Percentiles rank a stretch among this genome's conserved stretches.
These are phyloP conservation scores for Astraeus odoratus DNA, from an alignment of 768 basidiomycete genomes.

Conservation along the genomic window DNA sequence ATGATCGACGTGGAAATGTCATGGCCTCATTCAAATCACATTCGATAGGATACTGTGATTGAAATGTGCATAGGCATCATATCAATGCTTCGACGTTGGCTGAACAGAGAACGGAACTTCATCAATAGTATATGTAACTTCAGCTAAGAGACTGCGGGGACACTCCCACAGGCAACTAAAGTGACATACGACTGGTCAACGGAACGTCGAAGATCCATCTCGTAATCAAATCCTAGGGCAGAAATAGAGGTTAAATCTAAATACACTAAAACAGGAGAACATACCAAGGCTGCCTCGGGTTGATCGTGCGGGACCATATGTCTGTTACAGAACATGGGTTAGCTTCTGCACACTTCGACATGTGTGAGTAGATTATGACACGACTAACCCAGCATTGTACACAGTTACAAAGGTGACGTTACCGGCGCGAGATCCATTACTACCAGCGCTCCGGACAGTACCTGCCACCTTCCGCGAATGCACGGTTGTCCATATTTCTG, in stretches of 20 bases:
- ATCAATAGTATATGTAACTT: too few species aligned
- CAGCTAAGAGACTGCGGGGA: too few species aligned
- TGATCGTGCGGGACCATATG: constrained; percentile 93
- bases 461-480: constrained; percentile 54
- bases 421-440: constrained; percentile 59
- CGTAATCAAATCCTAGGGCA: constrained; percentile 48
- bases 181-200: constrained; percentile 27
- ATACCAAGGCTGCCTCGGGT: constrained; percentile 75
- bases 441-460: constrained; percentile 62
- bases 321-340: constrained; percentile 29
- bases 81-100: too few species aligned
- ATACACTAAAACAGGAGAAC: constrained; percentile 14
- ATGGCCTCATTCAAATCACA: too few species aligned
- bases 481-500: constrained; percentile 51
- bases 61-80: too few species aligned
- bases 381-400: constrained; percentile 68
- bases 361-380: not conserved
- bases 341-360: not conserved
- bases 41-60: too few species aligned
- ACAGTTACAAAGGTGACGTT: constrained; percentile 80
- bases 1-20: too few species aligned
- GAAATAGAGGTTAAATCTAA: not conserved
- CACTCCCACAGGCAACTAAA: too few species aligned
- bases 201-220: constrained; percentile 52
- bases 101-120: too few species aligned